A percentile compares a stretch with the other conserved stretches of the same genome.
Evolutionary conservation across 331 rosid species (phyloP).

Genomic region (Saraca asoca): DNA sequence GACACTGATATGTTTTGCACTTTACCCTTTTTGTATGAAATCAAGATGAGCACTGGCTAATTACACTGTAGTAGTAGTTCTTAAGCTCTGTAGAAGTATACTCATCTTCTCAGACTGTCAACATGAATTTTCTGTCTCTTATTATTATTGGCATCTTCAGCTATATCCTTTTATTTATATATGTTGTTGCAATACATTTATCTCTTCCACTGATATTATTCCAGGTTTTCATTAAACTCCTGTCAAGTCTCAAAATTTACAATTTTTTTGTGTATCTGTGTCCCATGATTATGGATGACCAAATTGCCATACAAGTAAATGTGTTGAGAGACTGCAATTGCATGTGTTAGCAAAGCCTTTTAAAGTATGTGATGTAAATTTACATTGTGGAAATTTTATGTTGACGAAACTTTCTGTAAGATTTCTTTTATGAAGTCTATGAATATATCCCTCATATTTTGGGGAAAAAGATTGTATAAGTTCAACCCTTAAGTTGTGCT

Average conservation of each 20-base stretch:
- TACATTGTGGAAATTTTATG: too few relatives aligned
- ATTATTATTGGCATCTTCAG: neutral
- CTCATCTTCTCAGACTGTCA: neutral
- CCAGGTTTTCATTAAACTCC: neutral
- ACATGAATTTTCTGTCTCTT: neutral
- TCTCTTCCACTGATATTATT: conserved; percentile 12
- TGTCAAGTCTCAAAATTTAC: conserved; percentile 1
- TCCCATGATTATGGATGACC: neutral
- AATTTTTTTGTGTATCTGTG: neutral
- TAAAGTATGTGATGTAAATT: too few relatives aligned
- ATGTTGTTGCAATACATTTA: neutral
- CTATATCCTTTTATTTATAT: neutral
- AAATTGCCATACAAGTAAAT: too few relatives aligned
- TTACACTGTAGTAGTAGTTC: too few relatives aligned
- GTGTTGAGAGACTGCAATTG: too few relatives aligned
- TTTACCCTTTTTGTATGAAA: neutral
- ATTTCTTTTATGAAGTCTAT: too few relatives aligned
- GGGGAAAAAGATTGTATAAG: too few relatives aligned
- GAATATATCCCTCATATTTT: too few relatives aligned
- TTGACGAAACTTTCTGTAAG: too few relatives aligned
- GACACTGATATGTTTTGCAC: neutral
- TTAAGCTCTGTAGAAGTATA: too few relatives aligned
- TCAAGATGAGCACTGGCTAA: neutral
- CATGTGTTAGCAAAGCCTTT: too few relatives aligned
- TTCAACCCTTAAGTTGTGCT: too few relatives aligned